A percentile compares a stretch with the other conserved stretches of the same genome.
Evolutionary conservation across 768 basidiomycete species (phyloP).

Genomic region (Boletus tomentosulus): DNA sequence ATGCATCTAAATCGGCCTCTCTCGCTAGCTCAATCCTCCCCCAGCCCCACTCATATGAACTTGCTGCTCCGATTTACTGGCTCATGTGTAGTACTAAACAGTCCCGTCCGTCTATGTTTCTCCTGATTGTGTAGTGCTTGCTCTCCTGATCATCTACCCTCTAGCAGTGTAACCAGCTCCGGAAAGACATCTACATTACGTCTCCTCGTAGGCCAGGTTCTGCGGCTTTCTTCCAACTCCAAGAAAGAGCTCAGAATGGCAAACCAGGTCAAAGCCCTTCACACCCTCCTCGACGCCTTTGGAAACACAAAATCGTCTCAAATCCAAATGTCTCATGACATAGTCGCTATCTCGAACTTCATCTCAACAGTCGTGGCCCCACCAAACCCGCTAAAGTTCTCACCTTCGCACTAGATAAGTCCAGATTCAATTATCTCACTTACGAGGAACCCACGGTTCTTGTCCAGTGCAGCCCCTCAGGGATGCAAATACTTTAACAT

Average conservation of each 20-base stretch:
- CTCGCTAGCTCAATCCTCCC: too few species aligned
- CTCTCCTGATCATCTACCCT: too few species aligned
- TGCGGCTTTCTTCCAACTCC: slow-evolving; percentile 78
- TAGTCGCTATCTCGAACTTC: slow-evolving; percentile 75
- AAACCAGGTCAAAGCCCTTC: slow-evolving; percentile 72
- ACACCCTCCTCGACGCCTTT: slow-evolving; percentile 81
- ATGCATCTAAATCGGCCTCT: too few species aligned
- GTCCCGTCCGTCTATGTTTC: too few species aligned
- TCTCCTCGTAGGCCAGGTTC: slow-evolving; percentile 73
- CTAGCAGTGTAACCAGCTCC: slow-evolving; percentile 78
- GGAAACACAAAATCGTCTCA: slow-evolving; percentile 82
- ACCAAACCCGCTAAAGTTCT: slow-evolving; percentile 74
- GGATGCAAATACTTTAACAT: slow-evolving; percentile 75
- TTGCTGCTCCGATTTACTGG: too few species aligned
- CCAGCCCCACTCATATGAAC: too few species aligned
- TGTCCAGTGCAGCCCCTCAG: slow-evolving; percentile 78
- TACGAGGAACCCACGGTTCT: slow-evolving; percentile 81
- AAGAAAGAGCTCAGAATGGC: slow-evolving; percentile 68
- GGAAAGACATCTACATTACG: slow-evolving; percentile 76
- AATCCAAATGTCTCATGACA: slow-evolving; percentile 88
- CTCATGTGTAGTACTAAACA: too few species aligned
- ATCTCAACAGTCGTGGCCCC: slow-evolving; percentile 76
- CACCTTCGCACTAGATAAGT: slow-evolving; percentile 83
- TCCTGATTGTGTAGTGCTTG: too few species aligned
- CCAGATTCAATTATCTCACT: slow-evolving; percentile 62